Conservation (phyloP, 257 asterid genomes). For the Nicotiana tomentosiformis region DNA sequence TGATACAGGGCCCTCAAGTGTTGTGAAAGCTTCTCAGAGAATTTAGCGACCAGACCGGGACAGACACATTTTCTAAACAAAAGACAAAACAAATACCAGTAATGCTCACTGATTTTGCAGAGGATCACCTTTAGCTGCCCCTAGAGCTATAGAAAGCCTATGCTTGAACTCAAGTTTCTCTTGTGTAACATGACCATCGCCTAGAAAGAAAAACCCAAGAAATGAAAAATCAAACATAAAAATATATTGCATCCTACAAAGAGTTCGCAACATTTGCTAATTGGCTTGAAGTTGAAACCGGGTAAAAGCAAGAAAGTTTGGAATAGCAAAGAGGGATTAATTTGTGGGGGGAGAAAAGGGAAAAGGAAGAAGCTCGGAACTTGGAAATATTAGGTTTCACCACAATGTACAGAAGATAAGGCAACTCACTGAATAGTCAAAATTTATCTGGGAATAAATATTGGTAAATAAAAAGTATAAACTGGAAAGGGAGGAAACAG, state of each 20-base stretch:
- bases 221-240: slow-evolving; percentile 4
- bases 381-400: background rate
- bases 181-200: slow-evolving; percentile 71
- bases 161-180: slow-evolving; percentile 96
- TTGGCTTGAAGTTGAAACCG: background rate
- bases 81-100: slow-evolving; percentile 60
- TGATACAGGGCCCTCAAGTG: slow-evolving; percentile 5
- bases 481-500: background rate
- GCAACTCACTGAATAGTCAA: background rate
- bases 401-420: background rate
- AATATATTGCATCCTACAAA: background rate
- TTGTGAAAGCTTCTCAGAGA: slow-evolving; percentile 18
- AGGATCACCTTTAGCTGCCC: slow-evolving; percentile 99
- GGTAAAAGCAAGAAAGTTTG: slow-evolving; percentile 3
- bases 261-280: background rate
- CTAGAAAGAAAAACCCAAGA: slow-evolving; percentile 29
- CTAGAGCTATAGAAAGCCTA: slow-evolving; percentile 90
- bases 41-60: slow-evolving; percentile 21
- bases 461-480: slow-evolving; percentile 4
- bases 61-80: slow-evolving; percentile 26
- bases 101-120: slow-evolving; percentile 97
- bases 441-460: slow-evolving; percentile 6
- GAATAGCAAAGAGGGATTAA: background rate
- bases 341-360: background rate
- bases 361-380: background rate